Evolutionary conservation across 352 stramenopile species (phyloP), one percentile per base, ranked within the genome.

Genomic region (Globisporangium parvum): DNA sequence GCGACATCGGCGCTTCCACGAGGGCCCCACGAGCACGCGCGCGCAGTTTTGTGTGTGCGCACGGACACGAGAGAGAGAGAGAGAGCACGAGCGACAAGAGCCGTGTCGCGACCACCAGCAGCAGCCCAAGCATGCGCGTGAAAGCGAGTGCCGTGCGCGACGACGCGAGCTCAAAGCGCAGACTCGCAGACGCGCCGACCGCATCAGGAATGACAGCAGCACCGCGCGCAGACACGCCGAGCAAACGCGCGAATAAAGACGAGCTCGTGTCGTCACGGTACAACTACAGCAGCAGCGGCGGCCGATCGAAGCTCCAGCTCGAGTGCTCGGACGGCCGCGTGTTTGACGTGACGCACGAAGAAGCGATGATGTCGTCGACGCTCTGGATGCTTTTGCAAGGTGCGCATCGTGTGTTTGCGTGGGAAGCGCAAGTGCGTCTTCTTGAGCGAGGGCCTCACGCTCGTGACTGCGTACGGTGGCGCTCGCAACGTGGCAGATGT

Each of bases 321-420:
- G 78, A 88, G 61, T 91, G 81, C 63, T 77, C 70, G 54, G 78
- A 91, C 55, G 79, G 76, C 51, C 63, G 62, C 39, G 67, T 77
- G 58, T 85, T 90, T 37, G 70, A 89, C 53, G 81, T 91, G 61
- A 85, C 73, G n/a, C 80, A 89, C 49, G 75, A 91, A 47, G 77
- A 91, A 59, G 81, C 81, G 57, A 91, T 91, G 81, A 91, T 91
- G 81, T 91, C 81, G 31, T 90, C 81, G 18, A 91, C 79, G 53
- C 68, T 91, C 14, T 91, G 81, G 81, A 87, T 87, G 62, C 62
- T 91, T 6, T 61, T 91, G 48, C 79, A 91, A 69, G 74, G 76
- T 84, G 24, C 15, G 35, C 31, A 37, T 9, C 12, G 10, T 60
- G 14, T 57, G 17, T 52, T 5, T 50, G 12, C 26, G 48, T 39